Base-by-base conservation (phyloP, 768 basidiomycete species). In the Erythrobasidium yunnanense region DNA sequence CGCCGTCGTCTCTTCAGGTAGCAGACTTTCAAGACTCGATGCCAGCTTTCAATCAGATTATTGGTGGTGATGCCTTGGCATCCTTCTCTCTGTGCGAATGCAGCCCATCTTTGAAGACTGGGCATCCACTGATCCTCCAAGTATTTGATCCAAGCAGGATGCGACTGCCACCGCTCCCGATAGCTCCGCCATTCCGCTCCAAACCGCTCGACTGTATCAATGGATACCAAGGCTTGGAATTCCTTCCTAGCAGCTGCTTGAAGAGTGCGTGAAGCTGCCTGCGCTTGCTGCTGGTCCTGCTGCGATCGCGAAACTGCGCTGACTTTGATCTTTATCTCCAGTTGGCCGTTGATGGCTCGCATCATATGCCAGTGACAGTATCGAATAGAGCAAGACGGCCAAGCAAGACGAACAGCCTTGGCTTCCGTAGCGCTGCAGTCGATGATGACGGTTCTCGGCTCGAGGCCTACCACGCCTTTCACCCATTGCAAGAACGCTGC, bases 391-490 rank as follows among this genome's bases (percentile, higher is more conserved):
- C 4, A 13, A 4, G 4, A 13, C 4, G 52, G 52, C 20, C 52
- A 54, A 7, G 52, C 52, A 6, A 29, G 20, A 13, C n/a, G 4
- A 7, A 54, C 34, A 25, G 52, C 52, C 5, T 18, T 18, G n/a
- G 52, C 52, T 54, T 54, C 52, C n/a, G 52, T 54, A n/a, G 18
- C 22, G 29, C 52, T 54, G 29, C 52, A 54, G 29, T 54, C 52
- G n/a, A 54, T 54, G 27, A 54, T 22, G 4, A 30, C 29, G 22
- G 52, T 27, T n/a, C 5, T n/a, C 5, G 52, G 22, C 5, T 5
- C n/a, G 22, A 4, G 5, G 29, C 22, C 11, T 11, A 6, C n/a
- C n/a, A 29, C 5, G 29, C 27, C 29, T 25, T n/a, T 25, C 29
- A 6, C 4, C 6, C 52, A 54, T 13, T 4, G 4, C 29, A 5